These are phyloP conservation scores for Ogataea pignaliae DNA, from an alignment of 805 yeast genomes.

Conservation along the genomic window DNA sequence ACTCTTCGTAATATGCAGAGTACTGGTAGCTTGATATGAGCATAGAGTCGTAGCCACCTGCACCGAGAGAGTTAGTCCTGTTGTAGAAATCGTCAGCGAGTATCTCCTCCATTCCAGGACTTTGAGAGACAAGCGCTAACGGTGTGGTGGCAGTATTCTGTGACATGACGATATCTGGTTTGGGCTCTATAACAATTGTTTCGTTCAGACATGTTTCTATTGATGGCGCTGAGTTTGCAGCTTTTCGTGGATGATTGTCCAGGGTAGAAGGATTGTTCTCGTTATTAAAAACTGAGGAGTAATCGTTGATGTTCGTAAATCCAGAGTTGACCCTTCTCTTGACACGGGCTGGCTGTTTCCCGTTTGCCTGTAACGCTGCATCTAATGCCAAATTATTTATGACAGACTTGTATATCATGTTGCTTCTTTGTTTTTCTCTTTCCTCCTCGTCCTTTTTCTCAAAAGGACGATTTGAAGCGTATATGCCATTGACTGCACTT, in stretches of 20 bases:
- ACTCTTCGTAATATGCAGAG: too few species aligned
- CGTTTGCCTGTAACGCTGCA: constrained; percentile 36
- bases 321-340: constrained; percentile 11
- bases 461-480: too few species aligned
- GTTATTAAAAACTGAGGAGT: constrained; percentile 12
- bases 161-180: constrained; percentile 8
- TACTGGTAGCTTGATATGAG: too few species aligned
- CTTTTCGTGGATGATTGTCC: too few species aligned
- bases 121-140: constrained; percentile 15
- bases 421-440: too few species aligned
- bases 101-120: neutral
- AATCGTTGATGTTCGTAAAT: constrained; percentile 15
- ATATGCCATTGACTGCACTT: too few species aligned
- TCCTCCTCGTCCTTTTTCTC: too few species aligned
- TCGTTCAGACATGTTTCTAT: constrained; percentile 8
- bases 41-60: too few species aligned
- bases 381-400: constrained; percentile 34
- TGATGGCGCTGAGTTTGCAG: too few species aligned
- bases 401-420: constrained; percentile 23
- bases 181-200: constrained; percentile 16
- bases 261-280: constrained; percentile 6
- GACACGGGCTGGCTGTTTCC: constrained; percentile 12
- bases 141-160: constrained; percentile 7
- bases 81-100: too few species aligned
- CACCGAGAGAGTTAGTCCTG: too few species aligned